phyloP scores from a whole-genome alignment of 2,329 filamentous ascomycete species.

The Mollisiaceae sp. region DNA sequence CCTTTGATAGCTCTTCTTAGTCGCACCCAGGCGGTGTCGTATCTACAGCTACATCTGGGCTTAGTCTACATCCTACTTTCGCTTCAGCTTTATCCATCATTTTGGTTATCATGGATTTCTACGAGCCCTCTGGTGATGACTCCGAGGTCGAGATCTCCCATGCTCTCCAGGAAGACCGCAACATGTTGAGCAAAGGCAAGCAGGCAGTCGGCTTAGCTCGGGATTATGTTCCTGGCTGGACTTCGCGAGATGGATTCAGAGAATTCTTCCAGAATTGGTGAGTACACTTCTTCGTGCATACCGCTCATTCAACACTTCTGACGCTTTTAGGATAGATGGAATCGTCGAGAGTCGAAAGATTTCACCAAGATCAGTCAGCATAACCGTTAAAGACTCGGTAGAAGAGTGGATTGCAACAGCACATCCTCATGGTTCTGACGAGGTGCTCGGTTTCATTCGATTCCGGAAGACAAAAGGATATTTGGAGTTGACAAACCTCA shows the following conservation, averaged over 20 bases:
- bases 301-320: background rate
- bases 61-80: no score
- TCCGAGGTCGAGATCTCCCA: background rate
- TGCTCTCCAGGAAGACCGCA: constrained; percentile 16
- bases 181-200: constrained; percentile 5
- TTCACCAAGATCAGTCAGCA: constrained; percentile 9
- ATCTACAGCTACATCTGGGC: no score
- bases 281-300: background rate
- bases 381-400: constrained; percentile 13
- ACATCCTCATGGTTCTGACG: background rate
- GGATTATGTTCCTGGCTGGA: constrained; percentile 17
- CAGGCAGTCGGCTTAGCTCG: constrained; percentile 19
- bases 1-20: no score
- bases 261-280: constrained; percentile 34
- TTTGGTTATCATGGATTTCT: constrained; percentile 1
- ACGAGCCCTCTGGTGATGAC: background rate
- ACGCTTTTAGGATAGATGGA: constrained; percentile 25
- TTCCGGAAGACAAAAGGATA: constrained; percentile 29
- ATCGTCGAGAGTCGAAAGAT: constrained; percentile 21
- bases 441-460: constrained; percentile 35
- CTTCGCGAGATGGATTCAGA: constrained; percentile 21
- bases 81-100: no score
- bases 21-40: no score
- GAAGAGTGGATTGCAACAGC: constrained; percentile 18
- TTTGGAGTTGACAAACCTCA: constrained; percentile 38